phyloP scores from a whole-genome alignment of 352 stramenopile genomes.

The Plasmopara viticola region DNA sequence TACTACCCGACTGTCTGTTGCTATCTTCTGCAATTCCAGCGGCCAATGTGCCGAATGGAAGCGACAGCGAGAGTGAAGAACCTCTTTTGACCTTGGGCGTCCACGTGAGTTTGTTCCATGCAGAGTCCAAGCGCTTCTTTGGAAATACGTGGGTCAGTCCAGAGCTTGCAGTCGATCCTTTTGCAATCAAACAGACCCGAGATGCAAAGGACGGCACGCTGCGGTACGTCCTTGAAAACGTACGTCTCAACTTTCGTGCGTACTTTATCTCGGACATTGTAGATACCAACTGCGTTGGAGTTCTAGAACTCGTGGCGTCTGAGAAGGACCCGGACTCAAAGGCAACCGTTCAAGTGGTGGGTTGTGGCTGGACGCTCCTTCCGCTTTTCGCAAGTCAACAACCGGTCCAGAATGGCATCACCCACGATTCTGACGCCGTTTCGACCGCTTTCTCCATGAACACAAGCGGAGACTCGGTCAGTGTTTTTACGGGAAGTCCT shows the following conservation, averaged over 20 bases:
- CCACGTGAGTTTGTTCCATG: constrained; percentile 88
- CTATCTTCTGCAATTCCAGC: constrained; percentile 23
- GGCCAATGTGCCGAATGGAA: constrained; percentile 16
- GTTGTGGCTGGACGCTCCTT: constrained; percentile 91
- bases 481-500: constrained; percentile 66
- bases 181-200: constrained; percentile 45
- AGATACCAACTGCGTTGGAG: constrained; percentile 86
- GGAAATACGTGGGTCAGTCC: constrained; percentile 88
- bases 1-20: constrained; percentile 50
- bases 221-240: constrained; percentile 46
- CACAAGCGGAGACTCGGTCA: constrained; percentile 46
- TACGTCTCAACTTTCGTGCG: constrained; percentile 56
- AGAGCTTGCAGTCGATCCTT: constrained; percentile 45
- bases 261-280: constrained; percentile 84
- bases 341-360: constrained; percentile 57
- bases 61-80: constrained; percentile 37
- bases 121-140: constrained; percentile 83
- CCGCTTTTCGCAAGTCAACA: constrained; percentile 69
- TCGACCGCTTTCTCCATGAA: constrained; percentile 25
- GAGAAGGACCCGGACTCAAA: constrained; percentile 80
- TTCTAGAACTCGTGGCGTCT: constrained; percentile 91
- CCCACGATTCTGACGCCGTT: constrained; percentile 7
- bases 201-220: constrained; percentile 38
- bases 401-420: constrained; percentile 4
- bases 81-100: constrained; percentile 60